Percentiles rank a stretch among this genome's conserved stretches.
phyloP scores from a whole-genome alignment of 73 alveolate species.

The Paramecium pentaurelia region DNA sequence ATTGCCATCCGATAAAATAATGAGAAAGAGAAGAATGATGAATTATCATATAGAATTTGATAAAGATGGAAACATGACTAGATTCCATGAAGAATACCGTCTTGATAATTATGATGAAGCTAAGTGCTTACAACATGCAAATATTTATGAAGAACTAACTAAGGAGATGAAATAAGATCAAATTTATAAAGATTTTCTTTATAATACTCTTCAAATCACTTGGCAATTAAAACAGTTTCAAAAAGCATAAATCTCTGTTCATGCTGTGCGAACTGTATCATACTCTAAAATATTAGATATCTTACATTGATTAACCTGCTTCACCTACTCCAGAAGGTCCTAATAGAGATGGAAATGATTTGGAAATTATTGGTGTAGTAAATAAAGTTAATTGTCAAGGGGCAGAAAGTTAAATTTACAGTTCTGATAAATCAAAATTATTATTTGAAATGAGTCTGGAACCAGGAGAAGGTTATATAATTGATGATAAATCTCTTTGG shows the following conservation, averaged over 20 bases:
- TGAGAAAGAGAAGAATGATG: slow-evolving; percentile 30
- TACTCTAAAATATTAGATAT: not conserved
- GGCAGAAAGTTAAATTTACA: slow-evolving; percentile 12
- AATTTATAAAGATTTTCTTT: not conserved
- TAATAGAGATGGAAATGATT: slow-evolving; percentile 30
- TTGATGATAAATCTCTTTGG: slow-evolving; percentile 1
- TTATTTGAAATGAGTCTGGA: slow-evolving; percentile 12
- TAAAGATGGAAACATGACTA: not conserved
- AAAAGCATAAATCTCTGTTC: not conserved
- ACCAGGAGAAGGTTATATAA: slow-evolving; percentile 4
- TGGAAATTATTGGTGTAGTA: not conserved
- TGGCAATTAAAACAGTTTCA: not conserved
- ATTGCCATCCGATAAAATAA: not conserved
- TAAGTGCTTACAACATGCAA: not conserved
- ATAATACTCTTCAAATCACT: not conserved
- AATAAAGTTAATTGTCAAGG: not conserved
- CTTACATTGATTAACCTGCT: slow-evolving; percentile 4
- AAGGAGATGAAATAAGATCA: not conserved
- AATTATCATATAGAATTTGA: slow-evolving; percentile 11
- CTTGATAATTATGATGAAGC: not conserved
- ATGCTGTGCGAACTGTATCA: slow-evolving; percentile 13
- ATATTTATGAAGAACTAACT: slow-evolving; percentile 2
- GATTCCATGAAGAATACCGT: slow-evolving; percentile 7
- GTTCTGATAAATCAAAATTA: not conserved
- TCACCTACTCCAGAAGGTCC: slow-evolving; percentile 10